Conservation (phyloP, 2,329 filamentous ascomycete species). For the Dendrostoma leiphaemia region DNA sequence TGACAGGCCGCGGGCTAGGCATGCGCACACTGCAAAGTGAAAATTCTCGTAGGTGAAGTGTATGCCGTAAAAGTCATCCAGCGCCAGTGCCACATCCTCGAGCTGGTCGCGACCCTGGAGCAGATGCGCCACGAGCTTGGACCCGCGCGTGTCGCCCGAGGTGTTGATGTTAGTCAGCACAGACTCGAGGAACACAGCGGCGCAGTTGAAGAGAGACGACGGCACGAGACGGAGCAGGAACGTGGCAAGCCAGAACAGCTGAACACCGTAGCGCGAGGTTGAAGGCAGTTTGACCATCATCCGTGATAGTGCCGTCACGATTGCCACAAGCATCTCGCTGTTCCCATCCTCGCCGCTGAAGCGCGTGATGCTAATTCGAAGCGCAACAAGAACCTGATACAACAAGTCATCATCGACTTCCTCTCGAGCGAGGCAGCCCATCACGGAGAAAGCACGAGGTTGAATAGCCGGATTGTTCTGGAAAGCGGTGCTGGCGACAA, state of each 20-base stretch:
- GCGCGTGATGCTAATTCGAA: conserved; percentile 62
- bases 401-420: conserved; percentile 70
- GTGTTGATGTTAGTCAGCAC: conserved; percentile 63
- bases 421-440: conserved; percentile 69
- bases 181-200: conserved; percentile 63
- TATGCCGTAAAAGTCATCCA: conserved; percentile 66
- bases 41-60: conserved; percentile 64
- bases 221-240: conserved; percentile 65
- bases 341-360: conserved; percentile 60
- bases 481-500: conserved; percentile 70
- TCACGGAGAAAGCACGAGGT: conserved; percentile 66
- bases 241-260: conserved; percentile 69
- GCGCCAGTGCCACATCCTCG: conserved; percentile 58
- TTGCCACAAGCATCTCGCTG: conserved; percentile 67
- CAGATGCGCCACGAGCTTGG: conserved; percentile 58
- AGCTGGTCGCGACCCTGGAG: conserved; percentile 59
- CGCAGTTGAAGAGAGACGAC: conserved; percentile 61
- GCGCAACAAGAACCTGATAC: conserved; percentile 68
- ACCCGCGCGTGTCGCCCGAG: conserved; percentile 56
- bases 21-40: conserved; percentile 65
- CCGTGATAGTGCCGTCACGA: conserved; percentile 65
- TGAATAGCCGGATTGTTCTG: conserved; percentile 72
- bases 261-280: conserved; percentile 65
- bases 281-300: conserved; percentile 69
- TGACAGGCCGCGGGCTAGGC: conserved; percentile 61